Conservation (phyloP, 2,329 filamentous ascomycete genomes). For the Penicillium sp. region DNA sequence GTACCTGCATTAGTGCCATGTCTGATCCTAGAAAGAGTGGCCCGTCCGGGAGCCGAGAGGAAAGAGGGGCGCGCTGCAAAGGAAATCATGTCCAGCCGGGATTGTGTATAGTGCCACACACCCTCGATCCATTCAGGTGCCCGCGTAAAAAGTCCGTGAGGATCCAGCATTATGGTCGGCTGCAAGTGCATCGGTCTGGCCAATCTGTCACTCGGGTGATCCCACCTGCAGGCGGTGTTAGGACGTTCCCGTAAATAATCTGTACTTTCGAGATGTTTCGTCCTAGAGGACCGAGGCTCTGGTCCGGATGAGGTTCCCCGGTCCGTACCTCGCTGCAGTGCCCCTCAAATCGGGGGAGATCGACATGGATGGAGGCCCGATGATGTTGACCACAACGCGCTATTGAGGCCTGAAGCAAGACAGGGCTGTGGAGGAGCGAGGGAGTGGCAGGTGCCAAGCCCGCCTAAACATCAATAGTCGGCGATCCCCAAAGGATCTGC, state of each 20-base stretch:
- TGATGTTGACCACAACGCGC: constrained; percentile 10
- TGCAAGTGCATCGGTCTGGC: too few relatives aligned
- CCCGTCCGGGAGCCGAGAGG: constrained; percentile 2
- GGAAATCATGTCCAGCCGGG: constrained; percentile 15
- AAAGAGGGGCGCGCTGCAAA: constrained; percentile 5
- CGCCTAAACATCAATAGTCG: constrained; percentile 40
- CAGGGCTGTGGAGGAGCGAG: too few relatives aligned
- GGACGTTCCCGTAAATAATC: too few relatives aligned
- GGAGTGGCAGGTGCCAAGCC: constrained; percentile 28
- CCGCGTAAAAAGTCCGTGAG: too few relatives aligned
- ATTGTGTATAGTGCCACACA: too few relatives aligned
- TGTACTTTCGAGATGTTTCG: constrained; percentile 13
- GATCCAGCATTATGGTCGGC: too few relatives aligned
- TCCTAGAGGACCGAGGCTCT: constrained; percentile 2
- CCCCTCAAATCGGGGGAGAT: too few relatives aligned
- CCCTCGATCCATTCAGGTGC: too few relatives aligned
- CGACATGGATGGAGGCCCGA: constrained; percentile 3
- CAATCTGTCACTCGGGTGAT: constrained; percentile 2
- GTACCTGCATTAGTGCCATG: constrained; percentile 40
- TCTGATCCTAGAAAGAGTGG: constrained; percentile 3
- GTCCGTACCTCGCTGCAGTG: too few relatives aligned
- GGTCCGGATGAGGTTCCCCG: constrained; percentile 6
- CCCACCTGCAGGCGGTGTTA: constrained; percentile 7
- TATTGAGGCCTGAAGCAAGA: constrained; percentile 23
- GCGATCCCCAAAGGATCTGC: constrained; percentile 38